Evolutionary conservation across 768 basidiomycete species (phyloP).

Genomic region (Udeniomyces megalosporus): DNA sequence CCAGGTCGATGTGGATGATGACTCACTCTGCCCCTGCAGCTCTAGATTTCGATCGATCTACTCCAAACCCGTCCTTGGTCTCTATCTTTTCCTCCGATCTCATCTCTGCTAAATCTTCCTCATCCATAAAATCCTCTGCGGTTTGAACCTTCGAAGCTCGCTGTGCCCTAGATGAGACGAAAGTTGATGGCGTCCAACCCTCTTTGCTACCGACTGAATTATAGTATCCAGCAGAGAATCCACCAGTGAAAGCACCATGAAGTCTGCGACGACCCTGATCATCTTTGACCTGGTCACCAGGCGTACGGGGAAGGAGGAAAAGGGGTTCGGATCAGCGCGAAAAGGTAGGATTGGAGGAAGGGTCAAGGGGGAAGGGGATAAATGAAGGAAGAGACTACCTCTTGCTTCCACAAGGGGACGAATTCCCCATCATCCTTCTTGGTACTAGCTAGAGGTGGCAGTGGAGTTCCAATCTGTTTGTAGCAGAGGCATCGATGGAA

Average conservation of each 20-base stretch:
- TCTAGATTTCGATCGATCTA: slow-evolving; percentile 36
- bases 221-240: slow-evolving; percentile 94
- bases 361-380: slow-evolving; percentile 23
- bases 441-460: slow-evolving; percentile 64
- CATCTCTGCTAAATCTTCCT: slow-evolving; percentile 78
- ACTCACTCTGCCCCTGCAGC: background rate
- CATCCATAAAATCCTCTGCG: slow-evolving; percentile 95
- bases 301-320: background rate
- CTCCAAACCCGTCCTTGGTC: slow-evolving; percentile 50
- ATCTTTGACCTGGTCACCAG: slow-evolving; percentile 52
- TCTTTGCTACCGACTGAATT: slow-evolving; percentile 93
- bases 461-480: slow-evolving; percentile 74
- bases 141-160: slow-evolving; percentile 38
- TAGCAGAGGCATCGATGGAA: background rate
- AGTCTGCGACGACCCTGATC: slow-evolving; percentile 79
- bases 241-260: slow-evolving; percentile 98
- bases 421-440: slow-evolving; percentile 89
- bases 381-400: no score
- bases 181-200: slow-evolving; percentile 90
- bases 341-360: background rate
- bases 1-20: no score
- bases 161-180: slow-evolving; percentile 70
- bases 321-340: slow-evolving; percentile 7
- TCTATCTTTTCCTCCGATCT: slow-evolving; percentile 57
- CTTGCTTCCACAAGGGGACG: slow-evolving; percentile 96